Conservation (phyloP, 2,329 filamentous ascomycete genomes). For the Fusarium siculi region DNA sequence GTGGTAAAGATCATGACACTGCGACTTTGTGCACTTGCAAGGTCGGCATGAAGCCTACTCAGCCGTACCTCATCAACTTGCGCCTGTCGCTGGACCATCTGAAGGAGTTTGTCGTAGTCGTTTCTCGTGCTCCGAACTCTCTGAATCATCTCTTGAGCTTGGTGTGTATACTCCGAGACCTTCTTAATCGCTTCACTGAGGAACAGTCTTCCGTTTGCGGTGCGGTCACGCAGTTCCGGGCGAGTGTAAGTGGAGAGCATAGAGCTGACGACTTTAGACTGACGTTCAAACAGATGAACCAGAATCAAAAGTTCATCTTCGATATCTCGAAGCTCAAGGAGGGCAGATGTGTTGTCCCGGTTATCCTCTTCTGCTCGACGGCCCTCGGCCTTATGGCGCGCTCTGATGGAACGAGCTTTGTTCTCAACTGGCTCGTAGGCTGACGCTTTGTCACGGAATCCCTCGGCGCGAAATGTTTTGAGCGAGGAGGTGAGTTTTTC, state of each 20-base stretch:
- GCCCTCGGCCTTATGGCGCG: conserved; percentile 53
- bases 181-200: conserved; percentile 63
- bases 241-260: conserved; percentile 59
- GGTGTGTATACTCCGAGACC: conserved; percentile 65
- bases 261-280: conserved; percentile 60
- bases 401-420: conserved; percentile 53
- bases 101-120: conserved; percentile 72
- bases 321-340: conserved; percentile 71
- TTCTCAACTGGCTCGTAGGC: conserved; percentile 55
- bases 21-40: conserved; percentile 69
- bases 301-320: conserved; percentile 71
- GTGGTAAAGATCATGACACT: conserved; percentile 75
- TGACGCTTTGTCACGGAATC: conserved; percentile 59
- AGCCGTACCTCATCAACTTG: conserved; percentile 74
- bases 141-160: conserved; percentile 66
- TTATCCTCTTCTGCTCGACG: conserved; percentile 66
- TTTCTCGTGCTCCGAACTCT: conserved; percentile 68
- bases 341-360: conserved; percentile 69
- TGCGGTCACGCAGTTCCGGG: conserved; percentile 53
- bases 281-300: conserved; percentile 66
- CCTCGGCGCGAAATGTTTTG: conserved; percentile 69
- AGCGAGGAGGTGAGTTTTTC: conserved; percentile 71
- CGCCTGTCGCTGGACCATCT: conserved; percentile 74
- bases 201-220: conserved; percentile 61
- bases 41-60: conserved; percentile 70